A percentile compares a stretch with the other conserved stretches of the same genome.
Conservation (phyloP, 257 asterid genomes). For the Nicotiana tomentosiformis region DNA sequence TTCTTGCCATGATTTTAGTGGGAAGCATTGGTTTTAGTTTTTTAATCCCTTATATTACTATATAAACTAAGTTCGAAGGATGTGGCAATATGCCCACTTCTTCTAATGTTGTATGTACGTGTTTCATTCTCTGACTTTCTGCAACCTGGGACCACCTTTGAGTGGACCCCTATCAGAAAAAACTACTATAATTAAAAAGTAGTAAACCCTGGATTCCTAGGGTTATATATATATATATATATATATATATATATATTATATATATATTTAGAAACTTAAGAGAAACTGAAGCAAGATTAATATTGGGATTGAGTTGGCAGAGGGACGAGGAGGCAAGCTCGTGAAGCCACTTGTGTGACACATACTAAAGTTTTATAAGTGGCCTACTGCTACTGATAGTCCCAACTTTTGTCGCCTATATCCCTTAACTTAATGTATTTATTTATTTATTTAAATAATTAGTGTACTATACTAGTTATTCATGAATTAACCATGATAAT, state of each 20-base stretch:
- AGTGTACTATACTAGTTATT: too few relatives aligned
- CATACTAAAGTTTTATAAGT: background rate
- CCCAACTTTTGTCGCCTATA: background rate
- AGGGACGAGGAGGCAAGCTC: background rate
- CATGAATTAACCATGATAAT: too few relatives aligned
- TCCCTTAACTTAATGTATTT: too few relatives aligned
- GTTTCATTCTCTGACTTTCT: background rate
- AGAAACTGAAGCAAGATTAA: background rate
- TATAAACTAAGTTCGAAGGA: background rate
- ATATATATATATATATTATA: too few relatives aligned
- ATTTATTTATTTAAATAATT: too few relatives aligned
- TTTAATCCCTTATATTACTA: background rate
- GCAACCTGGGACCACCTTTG: slow-evolving; percentile 4
- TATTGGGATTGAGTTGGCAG: background rate
- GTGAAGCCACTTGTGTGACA: slow-evolving; percentile 1
- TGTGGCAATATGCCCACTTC: background rate
- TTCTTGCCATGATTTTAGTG: background rate
- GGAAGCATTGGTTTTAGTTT: background rate
- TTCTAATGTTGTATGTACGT: background rate
- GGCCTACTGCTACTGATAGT: background rate
- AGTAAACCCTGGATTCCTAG: background rate
- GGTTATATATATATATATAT: background rate
- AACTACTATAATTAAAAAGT: background rate
- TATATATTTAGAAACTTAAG: background rate
- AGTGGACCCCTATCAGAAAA: background rate